Base-by-base conservation (phyloP, 805 yeast species). In the Ogataea methylovora region DNA sequence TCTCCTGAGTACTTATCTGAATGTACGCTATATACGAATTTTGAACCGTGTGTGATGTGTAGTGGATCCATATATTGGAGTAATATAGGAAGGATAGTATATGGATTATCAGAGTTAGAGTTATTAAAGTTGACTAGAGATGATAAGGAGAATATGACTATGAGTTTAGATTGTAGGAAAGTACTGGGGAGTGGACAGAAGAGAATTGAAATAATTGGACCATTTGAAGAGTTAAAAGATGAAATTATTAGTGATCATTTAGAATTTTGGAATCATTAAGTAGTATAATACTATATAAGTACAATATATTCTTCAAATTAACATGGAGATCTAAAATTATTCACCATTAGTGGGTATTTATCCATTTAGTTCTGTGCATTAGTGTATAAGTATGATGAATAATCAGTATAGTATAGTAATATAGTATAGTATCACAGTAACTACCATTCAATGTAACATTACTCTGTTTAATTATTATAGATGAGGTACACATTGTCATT, bases 21-120 rank as follows among this genome's bases (percentile, higher is more conserved):
- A 25, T 54, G 59, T 34, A 49, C 57, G 4, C 37, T 54, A 13
- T 52, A 50, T 31, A 50, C 59, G 8, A 54, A 44, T 29, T 52
- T 54, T 30, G 59, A 54, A 39, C 57, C 59, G 4, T 54, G 59
- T 32, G 40, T 43, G 16, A 54, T 54, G 57, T 52, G 59, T 36
- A 43, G 52, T 10, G 59, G 57, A 3, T 43, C 56, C 2, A 38
- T 49, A 14, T 52, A 52, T 32, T 51, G 58, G 58, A 33, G 45
- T 18, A 52, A 52, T 28, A 44, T 51, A 2, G 59, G 59, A 2
- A 38, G 53, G 17, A 39, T 54, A 12, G 46, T 52, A 0, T 52
- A 43, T 35, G 59, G 58, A 0, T 29, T 45, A 12, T 39, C 39
- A 8, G 59, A 54, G 24, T 5, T 19, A 7, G 37, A 27, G 16